A percentile compares a stretch with the other conserved stretches of the same genome.
These are phyloP conservation scores for Phoma sp. DNA, from an alignment of 2,329 filamentous ascomycete species.

Conservation along the genomic window DNA sequence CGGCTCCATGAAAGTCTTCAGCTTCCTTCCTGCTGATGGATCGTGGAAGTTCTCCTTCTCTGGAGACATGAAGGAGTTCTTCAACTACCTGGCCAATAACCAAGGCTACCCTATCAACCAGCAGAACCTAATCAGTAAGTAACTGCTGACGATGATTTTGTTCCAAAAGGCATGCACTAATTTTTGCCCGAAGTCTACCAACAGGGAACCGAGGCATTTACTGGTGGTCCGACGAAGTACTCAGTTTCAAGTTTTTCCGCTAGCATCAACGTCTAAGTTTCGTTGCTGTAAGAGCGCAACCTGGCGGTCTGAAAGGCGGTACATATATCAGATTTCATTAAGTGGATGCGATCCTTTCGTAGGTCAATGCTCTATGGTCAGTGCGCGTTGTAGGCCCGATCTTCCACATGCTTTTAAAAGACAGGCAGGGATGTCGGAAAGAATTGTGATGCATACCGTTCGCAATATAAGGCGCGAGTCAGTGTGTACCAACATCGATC, in stretches of 20 bases:
- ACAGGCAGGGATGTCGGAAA: neutral
- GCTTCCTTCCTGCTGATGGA: slow-evolving; percentile 56
- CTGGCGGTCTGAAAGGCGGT: neutral
- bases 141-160: neutral
- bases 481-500: neutral
- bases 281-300: neutral
- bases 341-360: neutral
- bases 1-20: slow-evolving; percentile 66
- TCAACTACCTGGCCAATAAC: slow-evolving; percentile 61
- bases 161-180: neutral
- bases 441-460: neutral
- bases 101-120: slow-evolving; percentile 50
- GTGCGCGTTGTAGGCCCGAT: neutral
- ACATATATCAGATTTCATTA: neutral
- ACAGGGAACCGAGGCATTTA: slow-evolving; percentile 35
- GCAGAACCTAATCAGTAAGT: slow-evolving; percentile 36
- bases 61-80: slow-evolving; percentile 64
- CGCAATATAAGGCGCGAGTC: neutral
- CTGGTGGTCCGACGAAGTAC: slow-evolving; percentile 31
- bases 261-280: neutral
- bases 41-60: slow-evolving; percentile 57
- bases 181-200: slow-evolving; percentile 24
- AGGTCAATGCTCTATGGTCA: neutral
- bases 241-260: slow-evolving; percentile 18
- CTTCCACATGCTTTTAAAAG: neutral